phyloP scores from a whole-genome alignment of 1,139 yeast species.

The Debaryomycetaceae sp. region DNA sequence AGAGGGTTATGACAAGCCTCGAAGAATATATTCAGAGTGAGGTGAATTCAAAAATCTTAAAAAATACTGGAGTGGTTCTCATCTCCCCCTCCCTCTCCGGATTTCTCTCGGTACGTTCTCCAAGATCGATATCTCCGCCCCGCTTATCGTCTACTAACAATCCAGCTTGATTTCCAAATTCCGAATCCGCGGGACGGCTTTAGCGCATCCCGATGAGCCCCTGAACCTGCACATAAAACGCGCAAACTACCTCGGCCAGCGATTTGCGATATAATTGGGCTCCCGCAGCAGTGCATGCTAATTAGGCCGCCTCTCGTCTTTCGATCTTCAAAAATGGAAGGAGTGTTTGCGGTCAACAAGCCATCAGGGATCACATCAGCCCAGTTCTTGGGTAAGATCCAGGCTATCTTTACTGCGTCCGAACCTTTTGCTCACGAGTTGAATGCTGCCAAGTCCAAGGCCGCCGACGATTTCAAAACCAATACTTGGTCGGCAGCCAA shows the following conservation, averaged over 20 bases:
- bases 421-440: slow-evolving; percentile 48
- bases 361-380: slow-evolving; percentile 83
- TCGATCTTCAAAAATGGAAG: slow-evolving; percentile 47
- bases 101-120: slow-evolving; percentile 42
- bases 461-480: slow-evolving; percentile 25
- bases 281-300: too few species aligned
- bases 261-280: too few species aligned
- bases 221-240: too few species aligned
- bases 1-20: slow-evolving; percentile 21
- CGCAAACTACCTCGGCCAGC: too few species aligned
- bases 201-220: too few species aligned
- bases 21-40: slow-evolving; percentile 32
- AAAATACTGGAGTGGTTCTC: slow-evolving; percentile 22
- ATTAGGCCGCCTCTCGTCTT: too few species aligned
- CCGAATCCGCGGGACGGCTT: slow-evolving; percentile 34
- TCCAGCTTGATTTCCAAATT: slow-evolving; percentile 37
- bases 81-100: slow-evolving; percentile 50
- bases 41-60: slow-evolving; percentile 23
- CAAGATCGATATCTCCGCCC: not conserved
- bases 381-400: slow-evolving; percentile 55
- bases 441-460: slow-evolving; percentile 23
- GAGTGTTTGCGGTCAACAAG: slow-evolving; percentile 87
- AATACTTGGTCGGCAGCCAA: slow-evolving; percentile 35
- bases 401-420: slow-evolving; percentile 51
- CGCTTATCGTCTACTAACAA: slow-evolving; percentile 4